Percentiles rank a stretch among this genome's conserved stretches.
These are phyloP conservation scores for Aspergillus bertholletiae DNA, from an alignment of 495 filamentous ascomycete genomes.

Conservation along the genomic window DNA sequence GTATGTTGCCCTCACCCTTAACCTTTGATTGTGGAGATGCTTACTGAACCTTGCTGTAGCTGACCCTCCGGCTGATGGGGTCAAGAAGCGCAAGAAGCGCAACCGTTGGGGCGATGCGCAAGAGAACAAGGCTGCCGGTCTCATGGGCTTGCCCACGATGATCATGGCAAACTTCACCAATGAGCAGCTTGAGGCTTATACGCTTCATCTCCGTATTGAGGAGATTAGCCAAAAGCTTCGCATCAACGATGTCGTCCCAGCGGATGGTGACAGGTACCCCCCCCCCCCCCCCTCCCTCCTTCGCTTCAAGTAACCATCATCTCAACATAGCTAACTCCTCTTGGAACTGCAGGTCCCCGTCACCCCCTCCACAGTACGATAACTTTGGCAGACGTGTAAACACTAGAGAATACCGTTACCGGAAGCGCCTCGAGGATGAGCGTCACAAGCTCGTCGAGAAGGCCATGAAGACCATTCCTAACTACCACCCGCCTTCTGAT, in stretches of 20 bases:
- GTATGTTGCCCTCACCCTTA: no score
- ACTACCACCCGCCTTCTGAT: constrained; percentile 95
- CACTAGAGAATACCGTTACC: constrained; percentile 94
- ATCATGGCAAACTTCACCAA: constrained; percentile 96
- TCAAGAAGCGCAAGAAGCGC: constrained; percentile 87
- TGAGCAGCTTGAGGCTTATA: constrained; percentile 96
- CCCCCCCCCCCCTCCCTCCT: no score
- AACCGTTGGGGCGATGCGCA: constrained; percentile 96
- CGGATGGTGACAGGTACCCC: constrained; percentile 85
- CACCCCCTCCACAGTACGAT: constrained; percentile 94
- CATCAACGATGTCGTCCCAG: constrained; percentile 96
- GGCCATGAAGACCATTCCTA: constrained; percentile 97
- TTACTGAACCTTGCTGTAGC: constrained; percentile 25
- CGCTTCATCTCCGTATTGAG: constrained; percentile 89
- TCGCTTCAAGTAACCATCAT: background rate
- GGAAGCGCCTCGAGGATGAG: constrained; percentile 96
- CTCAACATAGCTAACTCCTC: constrained; percentile 8
- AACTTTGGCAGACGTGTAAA: constrained; percentile 98
- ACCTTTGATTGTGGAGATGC: no score
- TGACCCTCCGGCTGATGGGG: constrained; percentile 61
- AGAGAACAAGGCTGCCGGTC: constrained; percentile 95
- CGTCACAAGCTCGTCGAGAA: constrained; percentile 97
- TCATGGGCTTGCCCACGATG: constrained; percentile 95
- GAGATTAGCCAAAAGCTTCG: constrained; percentile 98
- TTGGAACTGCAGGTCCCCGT: constrained; percentile 68